Conservation (phyloP, 805 yeast species). For the Myxozyma vanderwaltii region DNA sequence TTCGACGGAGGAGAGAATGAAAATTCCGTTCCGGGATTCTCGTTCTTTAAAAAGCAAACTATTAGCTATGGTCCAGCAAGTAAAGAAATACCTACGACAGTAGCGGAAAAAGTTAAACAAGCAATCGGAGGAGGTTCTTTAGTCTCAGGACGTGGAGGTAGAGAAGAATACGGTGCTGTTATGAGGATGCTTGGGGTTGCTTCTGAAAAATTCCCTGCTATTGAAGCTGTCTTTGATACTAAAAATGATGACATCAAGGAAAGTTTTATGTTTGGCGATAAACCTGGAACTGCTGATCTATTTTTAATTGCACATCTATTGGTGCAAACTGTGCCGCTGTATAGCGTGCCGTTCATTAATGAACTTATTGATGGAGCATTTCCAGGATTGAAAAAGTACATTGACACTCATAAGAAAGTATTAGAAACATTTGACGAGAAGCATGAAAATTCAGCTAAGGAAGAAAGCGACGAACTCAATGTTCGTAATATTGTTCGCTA, state of each 20-base stretch:
- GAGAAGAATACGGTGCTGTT: slow-evolving; percentile 24
- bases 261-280: slow-evolving; percentile 2
- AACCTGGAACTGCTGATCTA: slow-evolving; percentile 31
- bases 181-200: slow-evolving; percentile 31
- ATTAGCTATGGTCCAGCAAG: neutral
- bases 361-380: slow-evolving; percentile 20
- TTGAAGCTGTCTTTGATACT: slow-evolving; percentile 6
- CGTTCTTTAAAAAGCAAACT: slow-evolving; percentile 21
- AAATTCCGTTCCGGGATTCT: slow-evolving; percentile 15
- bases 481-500: slow-evolving; percentile 4
- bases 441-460: neutral
- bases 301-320: slow-evolving; percentile 29
- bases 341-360: slow-evolving; percentile 29
- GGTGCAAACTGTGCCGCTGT: slow-evolving; percentile 26
- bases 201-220: slow-evolving; percentile 15
- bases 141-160: slow-evolving; percentile 1
- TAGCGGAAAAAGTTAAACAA: slow-evolving; percentile 18
- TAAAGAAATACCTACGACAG: slow-evolving; percentile 10
- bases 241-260: neutral
- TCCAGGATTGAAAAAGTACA: slow-evolving; percentile 13
- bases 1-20: neutral
- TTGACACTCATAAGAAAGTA: slow-evolving; percentile 7
- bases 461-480: neutral
- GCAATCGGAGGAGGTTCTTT: slow-evolving; percentile 17
- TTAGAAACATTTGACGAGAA: neutral